Percentiles rank a stretch among this genome's conserved stretches.
phyloP scores from a whole-genome alignment of 179 eudicot genomes.

The Silene coronaria region DNA sequence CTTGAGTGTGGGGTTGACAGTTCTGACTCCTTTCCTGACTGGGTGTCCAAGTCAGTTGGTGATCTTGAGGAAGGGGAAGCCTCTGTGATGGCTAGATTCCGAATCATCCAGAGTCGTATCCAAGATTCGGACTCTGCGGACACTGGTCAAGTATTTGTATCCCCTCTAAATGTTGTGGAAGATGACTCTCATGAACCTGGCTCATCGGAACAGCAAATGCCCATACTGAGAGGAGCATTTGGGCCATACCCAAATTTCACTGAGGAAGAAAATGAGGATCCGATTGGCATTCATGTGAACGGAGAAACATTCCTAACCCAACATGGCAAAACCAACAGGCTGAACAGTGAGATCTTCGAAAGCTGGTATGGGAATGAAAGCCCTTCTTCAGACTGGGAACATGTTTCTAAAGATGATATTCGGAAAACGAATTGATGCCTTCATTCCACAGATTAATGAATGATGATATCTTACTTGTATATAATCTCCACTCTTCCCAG shows the following conservation, averaged over 20 bases:
- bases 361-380: conserved; percentile 45
- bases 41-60: conserved; percentile 25
- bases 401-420: conserved; percentile 49
- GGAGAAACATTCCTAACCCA: conserved; percentile 18
- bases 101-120: conserved; percentile 45
- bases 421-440: conserved; percentile 26
- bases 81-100: conserved; percentile 53
- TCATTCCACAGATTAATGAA: background rate
- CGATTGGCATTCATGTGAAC: conserved; percentile 5
- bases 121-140: conserved; percentile 21
- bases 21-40: conserved; percentile 13
- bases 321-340: conserved; percentile 6
- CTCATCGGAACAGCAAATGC: conserved; percentile 1
- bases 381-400: conserved; percentile 73
- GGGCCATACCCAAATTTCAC: conserved; percentile 24
- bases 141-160: background rate
- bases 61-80: conserved; percentile 35
- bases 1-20: conserved; percentile 16
- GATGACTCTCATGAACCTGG: conserved; percentile 11
- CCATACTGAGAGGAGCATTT: conserved; percentile 10
- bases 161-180: background rate
- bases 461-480: conserved; percentile 8
- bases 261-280: conserved; percentile 17
- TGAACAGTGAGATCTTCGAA: conserved; percentile 24
- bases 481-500: background rate